Evolutionary conservation across 2,329 filamentous ascomycete genomes (phyloP), one percentile per base, ranked within the genome.

Genomic region (Zarea fungicola): DNA sequence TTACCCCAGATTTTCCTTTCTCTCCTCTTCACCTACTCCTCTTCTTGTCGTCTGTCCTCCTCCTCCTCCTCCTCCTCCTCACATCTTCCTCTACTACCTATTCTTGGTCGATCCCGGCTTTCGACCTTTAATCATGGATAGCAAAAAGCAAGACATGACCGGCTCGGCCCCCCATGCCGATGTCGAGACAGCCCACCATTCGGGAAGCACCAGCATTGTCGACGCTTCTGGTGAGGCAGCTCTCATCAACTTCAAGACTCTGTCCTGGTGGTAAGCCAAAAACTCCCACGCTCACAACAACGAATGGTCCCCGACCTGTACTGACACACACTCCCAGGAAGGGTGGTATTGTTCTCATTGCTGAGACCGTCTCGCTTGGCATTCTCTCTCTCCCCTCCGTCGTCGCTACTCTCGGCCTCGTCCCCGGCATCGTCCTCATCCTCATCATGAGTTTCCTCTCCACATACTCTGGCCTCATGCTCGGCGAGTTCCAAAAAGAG

Each of bases 341-440:
- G 63, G 72, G 70, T 28, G 67, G 68, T 3, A 65, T 72, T 21
- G 63, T 73, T 36, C 55, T 73, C 49, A 67, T 73, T 43, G 70
- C 70, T 13, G 70, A 73, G 49, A 72, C 70, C 2, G 68, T 73
- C 49, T 72, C 68, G 1, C 66, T 73, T n/a, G 71, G 71, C 1
- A 72, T 74, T 62, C 85, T 89, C 69, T 88, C 84, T 0, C 87
- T 89, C 53, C 86, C 86, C 1, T 87, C 83, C 60, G 87, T 85
- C 0, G 83, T 89, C 60, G 84, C 85, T 3, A 70, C 83, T 11
- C 73, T 89, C 36, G 85, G 86, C 4, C 73, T 89, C 13, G 83
- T 85, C 2, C 85, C 85, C 0, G 86, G 85, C n/a, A 69, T 90
- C 48, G 78, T 88, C 52, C 62, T 89, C 61, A 89, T 87, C 36